These are phyloP conservation scores for Sonneratia alba DNA, from an alignment of 345 rosid genomes.

Conservation along the genomic window DNA sequence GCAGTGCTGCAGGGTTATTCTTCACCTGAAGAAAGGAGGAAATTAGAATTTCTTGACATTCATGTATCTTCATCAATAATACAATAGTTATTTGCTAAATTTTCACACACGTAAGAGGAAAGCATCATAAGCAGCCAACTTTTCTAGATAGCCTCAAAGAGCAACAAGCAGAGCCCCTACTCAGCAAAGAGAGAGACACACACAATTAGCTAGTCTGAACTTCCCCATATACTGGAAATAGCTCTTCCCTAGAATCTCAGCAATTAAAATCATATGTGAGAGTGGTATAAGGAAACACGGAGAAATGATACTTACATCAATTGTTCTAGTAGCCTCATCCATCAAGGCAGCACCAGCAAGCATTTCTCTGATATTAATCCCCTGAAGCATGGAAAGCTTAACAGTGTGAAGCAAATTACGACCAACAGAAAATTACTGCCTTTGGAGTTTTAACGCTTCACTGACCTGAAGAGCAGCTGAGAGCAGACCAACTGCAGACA, in stretches of 20 bases:
- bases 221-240: not conserved
- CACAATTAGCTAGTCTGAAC: not conserved
- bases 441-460: conserved; percentile 6
- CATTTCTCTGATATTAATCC: conserved; percentile 80
- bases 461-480: conserved; percentile 93
- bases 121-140: not conserved
- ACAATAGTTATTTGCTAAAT: no score
- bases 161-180: not conserved
- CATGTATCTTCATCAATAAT: not conserved
- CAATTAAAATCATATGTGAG: not conserved
- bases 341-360: conserved; percentile 86
- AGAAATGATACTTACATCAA: conserved; percentile 29
- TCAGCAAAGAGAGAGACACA: not conserved
- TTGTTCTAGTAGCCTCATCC: conserved; percentile 75
- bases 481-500: conserved; percentile 98
- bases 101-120: not conserved
- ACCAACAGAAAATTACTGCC: not conserved
- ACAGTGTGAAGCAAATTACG: not conserved
- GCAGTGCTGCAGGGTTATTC: conserved; percentile 88
- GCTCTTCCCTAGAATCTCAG: not conserved
- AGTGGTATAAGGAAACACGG: not conserved
- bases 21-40: conserved; percentile 40
- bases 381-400: conserved; percentile 33
- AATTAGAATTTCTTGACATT: not conserved
- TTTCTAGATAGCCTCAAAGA: not conserved